Evolutionary conservation across 1,139 yeast species (phyloP), one percentile per base, ranked within the genome.

Genomic region (Neolecta irregularis): DNA sequence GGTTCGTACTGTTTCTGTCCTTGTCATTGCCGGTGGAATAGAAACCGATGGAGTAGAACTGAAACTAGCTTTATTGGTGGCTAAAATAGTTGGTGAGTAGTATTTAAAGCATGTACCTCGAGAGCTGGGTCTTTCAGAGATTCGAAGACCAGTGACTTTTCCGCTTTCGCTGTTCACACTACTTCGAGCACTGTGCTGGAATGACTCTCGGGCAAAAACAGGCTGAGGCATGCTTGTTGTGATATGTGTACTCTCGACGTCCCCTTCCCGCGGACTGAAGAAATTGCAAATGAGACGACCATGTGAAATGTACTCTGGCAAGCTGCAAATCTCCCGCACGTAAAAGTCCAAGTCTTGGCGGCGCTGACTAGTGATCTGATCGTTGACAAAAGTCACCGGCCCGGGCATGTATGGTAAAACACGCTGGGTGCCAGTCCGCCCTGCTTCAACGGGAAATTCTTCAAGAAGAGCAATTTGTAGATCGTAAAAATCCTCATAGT

Each of bases 321-420:
- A 64, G 30, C 69, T 65, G 30, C 81, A 66, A 46, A 88, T 64
- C 42, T 75, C 78, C 37, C 73, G 67, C 37, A 91, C 73, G 53
- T 88, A 88, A 40, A 72, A 72, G 55, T 88, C 91, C 47, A 91
- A 64, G 55, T 81, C 92, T 24, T 73, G 79, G 46, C 88, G 66
- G 49, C 98, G 68, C 53, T 80, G 77, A 47, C 76, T 74, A 11
- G 94, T 78, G 38, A 85, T 76, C 35, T 76, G 69, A 52, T 85
- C 96, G 44, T 85, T 83, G 35, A 88, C 94, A 52, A 79, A 79
- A 32, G 92, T 77, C 35, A 88, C 66, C 2, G 98, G 99, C 1
- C 98, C 98, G 0, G 98, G 98, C 52, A 91, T 85, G 44, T 78
- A 81, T 3, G 99, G 98, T 42, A 88, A 66, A 26, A 77, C 76